Evolutionary conservation across 2,329 filamentous ascomycete genomes (phyloP).

Genomic region (Zelopaecilomyces penicillatus): DNA sequence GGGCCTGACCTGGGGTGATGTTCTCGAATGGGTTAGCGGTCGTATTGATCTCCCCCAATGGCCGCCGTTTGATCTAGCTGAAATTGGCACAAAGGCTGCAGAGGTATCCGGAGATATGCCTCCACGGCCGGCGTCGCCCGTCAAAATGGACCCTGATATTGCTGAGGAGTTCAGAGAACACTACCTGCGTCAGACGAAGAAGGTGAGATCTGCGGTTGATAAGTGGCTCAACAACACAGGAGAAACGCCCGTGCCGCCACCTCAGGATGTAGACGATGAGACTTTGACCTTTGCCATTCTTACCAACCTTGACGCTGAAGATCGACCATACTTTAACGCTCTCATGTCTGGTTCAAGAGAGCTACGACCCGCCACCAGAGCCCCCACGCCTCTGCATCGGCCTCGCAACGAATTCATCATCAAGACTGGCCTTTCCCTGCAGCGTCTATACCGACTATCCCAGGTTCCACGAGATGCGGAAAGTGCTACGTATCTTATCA

Average conservation of each 20-base stretch:
- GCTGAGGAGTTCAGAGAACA: conserved; percentile 89
- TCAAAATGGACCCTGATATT: conserved; percentile 85
- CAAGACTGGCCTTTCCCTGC: conserved; percentile 68
- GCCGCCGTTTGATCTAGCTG: conserved; percentile 75
- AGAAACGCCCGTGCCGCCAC: conserved; percentile 63
- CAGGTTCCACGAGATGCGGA: conserved; percentile 75
- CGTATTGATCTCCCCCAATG: conserved; percentile 76
- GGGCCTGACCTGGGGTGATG: conserved; percentile 90
- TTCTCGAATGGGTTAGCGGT: conserved; percentile 85
- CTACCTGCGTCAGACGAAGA: conserved; percentile 84
- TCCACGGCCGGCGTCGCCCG: conserved; percentile 49
- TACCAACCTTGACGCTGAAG: conserved; percentile 69
- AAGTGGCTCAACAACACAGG: conserved; percentile 79
- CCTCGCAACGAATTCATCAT: conserved; percentile 65
- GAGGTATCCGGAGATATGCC: conserved; percentile 53
- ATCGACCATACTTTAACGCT: conserved; percentile 75
- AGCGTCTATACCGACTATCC: conserved; percentile 72
- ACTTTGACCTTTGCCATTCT: conserved; percentile 89
- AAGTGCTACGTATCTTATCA: conserved; percentile 75
- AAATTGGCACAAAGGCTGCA: conserved; percentile 52
- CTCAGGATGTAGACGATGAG: conserved; percentile 87
- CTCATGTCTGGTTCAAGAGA: conserved; percentile 57
- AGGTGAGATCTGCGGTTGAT: conserved; percentile 85
- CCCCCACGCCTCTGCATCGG: conserved; percentile 60
- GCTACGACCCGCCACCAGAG: conserved; percentile 47